These are phyloP conservation scores for Phytophthora quininea DNA, from an alignment of 352 stramenopile species.

Conservation along the genomic window DNA sequence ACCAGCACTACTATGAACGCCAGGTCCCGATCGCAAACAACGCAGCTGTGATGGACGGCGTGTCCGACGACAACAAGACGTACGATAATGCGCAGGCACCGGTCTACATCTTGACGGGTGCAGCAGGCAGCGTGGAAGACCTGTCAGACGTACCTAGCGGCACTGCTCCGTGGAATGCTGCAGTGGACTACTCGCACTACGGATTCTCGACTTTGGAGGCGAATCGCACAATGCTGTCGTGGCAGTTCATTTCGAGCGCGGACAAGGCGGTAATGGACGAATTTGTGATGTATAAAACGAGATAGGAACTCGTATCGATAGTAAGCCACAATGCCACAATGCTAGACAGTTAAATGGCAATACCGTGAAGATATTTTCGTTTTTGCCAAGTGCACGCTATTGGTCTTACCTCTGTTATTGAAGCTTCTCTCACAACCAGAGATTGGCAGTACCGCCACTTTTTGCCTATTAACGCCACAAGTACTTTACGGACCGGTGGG, in stretches of 20 bases:
- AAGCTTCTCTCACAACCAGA: too few relatives aligned
- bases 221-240: conserved; percentile 33
- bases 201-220: conserved; percentile 34
- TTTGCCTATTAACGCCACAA: too few relatives aligned
- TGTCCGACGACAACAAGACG: conserved; percentile 34
- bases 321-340: too few relatives aligned
- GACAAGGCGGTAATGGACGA: conserved; percentile 29
- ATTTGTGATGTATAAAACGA: conserved; percentile 39
- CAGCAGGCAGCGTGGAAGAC: conserved; percentile 27
- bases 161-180: conserved; percentile 33
- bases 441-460: too few relatives aligned
- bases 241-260: conserved; percentile 33
- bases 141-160: conserved; percentile 29
- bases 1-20: conserved; percentile 55
- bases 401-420: too few relatives aligned
- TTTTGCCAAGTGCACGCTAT: too few relatives aligned
- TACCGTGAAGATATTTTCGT: too few relatives aligned
- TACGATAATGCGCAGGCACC: conserved; percentile 51
- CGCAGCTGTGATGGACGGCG: conserved; percentile 35
- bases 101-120: conserved; percentile 52
- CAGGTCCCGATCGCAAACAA: conserved; percentile 45
- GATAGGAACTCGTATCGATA: too few relatives aligned
- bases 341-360: too few relatives aligned
- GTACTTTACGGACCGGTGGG: too few relatives aligned
- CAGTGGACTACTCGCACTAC: conserved; percentile 32